Evolutionary conservation across 2,329 filamentous ascomycete genomes (phyloP).

Genomic region (Leptosphaerulina australis): DNA sequence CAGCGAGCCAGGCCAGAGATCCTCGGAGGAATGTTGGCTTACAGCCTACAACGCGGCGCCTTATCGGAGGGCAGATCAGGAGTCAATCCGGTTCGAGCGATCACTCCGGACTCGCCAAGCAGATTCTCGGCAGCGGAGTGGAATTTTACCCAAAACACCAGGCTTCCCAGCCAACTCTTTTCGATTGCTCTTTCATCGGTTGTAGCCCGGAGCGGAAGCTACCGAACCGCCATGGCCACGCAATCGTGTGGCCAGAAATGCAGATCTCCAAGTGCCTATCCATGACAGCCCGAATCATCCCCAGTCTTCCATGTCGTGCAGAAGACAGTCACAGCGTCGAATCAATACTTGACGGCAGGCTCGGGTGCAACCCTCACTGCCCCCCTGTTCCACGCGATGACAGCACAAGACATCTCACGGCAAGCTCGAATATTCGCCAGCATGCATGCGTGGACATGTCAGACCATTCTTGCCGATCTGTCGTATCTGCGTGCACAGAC

Average conservation of each 20-base stretch:
- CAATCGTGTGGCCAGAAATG: slow-evolving; percentile 28
- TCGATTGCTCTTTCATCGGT: slow-evolving; percentile 23
- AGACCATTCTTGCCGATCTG: slow-evolving; percentile 17
- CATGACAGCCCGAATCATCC: slow-evolving; percentile 3
- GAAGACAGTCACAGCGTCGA: slow-evolving; percentile 23
- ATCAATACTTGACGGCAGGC: slow-evolving; percentile 28
- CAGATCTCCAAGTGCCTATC: slow-evolving; percentile 24
- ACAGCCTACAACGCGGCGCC: slow-evolving; percentile 1
- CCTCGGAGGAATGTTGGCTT: background rate
- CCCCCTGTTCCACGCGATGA: slow-evolving; percentile 17
- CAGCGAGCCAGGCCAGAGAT: slow-evolving; percentile 3
- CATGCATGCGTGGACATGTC: slow-evolving; percentile 11
- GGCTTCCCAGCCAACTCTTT: background rate
- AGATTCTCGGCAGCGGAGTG: slow-evolving; percentile 11
- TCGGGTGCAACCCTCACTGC: slow-evolving; percentile 9
- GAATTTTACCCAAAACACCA: slow-evolving; percentile 2
- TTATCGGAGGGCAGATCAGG: slow-evolving; percentile 10
- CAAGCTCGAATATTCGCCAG: slow-evolving; percentile 1
- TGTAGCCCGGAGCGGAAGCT: slow-evolving; percentile 31
- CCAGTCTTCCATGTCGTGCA: slow-evolving; percentile 9
- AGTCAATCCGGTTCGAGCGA: slow-evolving; percentile 3
- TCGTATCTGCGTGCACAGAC: slow-evolving; percentile 25
- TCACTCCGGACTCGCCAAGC: slow-evolving; percentile 10
- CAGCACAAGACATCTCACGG: slow-evolving; percentile 14
- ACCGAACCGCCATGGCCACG: slow-evolving; percentile 33